These are phyloP conservation scores for Chalciporus chontae DNA, from an alignment of 768 basidiomycete genomes.

Conservation along the genomic window DNA sequence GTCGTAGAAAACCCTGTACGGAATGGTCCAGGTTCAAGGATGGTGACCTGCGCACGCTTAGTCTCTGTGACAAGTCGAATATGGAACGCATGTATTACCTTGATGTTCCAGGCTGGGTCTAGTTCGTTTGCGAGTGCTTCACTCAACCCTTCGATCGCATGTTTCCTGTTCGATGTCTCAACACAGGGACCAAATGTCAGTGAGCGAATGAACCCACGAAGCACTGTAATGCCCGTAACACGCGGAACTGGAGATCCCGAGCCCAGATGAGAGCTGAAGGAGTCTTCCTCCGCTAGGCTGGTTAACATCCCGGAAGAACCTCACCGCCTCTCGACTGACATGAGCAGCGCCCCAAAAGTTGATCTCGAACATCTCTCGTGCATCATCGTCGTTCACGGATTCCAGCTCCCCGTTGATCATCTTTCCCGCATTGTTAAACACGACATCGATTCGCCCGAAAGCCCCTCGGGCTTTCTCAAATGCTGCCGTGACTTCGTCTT, in stretches of 20 bases:
- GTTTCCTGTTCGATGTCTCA: conserved; percentile 8
- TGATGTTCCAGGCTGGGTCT: conserved; percentile 11
- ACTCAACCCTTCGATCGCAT: conserved; percentile 28
- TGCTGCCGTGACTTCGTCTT: conserved; percentile 22
- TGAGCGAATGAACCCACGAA: conserved; percentile 12
- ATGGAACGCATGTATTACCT: conserved; percentile 4
- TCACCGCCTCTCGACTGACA: conserved; percentile 32
- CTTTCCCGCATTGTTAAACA: conserved; percentile 37
- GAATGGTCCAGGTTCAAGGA: conserved; percentile 11
- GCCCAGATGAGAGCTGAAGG: conserved; percentile 32
- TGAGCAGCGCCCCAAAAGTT: conserved; percentile 32
- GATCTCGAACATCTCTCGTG: conserved; percentile 36
- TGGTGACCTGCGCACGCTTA: too few relatives aligned
- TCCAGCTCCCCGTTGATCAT: conserved; percentile 33
- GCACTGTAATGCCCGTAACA: conserved; percentile 24
- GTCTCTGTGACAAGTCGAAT: too few relatives aligned
- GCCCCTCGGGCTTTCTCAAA: conserved; percentile 27
- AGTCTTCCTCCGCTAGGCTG: conserved; percentile 33
- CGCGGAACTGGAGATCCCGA: conserved; percentile 14
- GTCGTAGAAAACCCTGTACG: not conserved
- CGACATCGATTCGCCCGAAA: conserved; percentile 37
- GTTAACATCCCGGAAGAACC: conserved; percentile 36
- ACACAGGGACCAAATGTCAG: not conserved
- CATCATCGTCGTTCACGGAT: conserved; percentile 27
- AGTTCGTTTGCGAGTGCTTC: conserved; percentile 5